Evolutionary conservation across 176 grass and related monocot species (phyloP), one percentile per base, ranked within the genome.

Genomic region (Hsuehochloa calcarea): DNA sequence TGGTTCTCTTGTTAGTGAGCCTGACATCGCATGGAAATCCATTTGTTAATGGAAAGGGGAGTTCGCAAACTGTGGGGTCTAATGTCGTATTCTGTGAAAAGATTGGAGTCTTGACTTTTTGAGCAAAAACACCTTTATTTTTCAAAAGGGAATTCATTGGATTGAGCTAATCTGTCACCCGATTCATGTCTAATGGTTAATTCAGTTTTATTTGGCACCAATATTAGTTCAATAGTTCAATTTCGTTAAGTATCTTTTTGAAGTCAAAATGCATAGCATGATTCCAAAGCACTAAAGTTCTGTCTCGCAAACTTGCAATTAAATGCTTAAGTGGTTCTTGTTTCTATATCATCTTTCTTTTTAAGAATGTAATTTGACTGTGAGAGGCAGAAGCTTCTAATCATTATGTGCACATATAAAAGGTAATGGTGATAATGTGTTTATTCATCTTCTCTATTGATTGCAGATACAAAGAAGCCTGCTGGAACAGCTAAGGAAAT

Each of bases 401-500:
- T 50, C 25, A 69, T 67, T 22, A 4, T 73, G 38, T 38, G 39
- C 25, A 19, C 55, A 61, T 59, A 65, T 50, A 16, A 88, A 43
- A 58, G 16, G 5, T 84, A 20, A 43, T 40, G n/a, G n/a, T 34
- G 13, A 49, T 71, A 79, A 72, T 38, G 20, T 6, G 27, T 74
- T 70, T 77, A 72, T 43, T 1, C 5, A 13, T 68, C n/a, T 76
- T 70, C 50, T 85, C 26, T 88, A 10, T 83, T 87, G 8, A n/a
- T 81, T 84, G 44, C 80, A 98, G 96, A 92, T 85, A 46, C 67
- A 67, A 98, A 98, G 78, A 98, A 98, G 68, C 96, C 96, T 87
- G 84, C 77, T 88, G 96, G 93, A 71, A 70, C 88, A 78, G 91
- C 87, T 88, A 89, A 92, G 86, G 96, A 98, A 86, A 95, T 98